phyloP scores from a whole-genome alignment of 163 green algal genomes.

The Prototheca wickerhamii region DNA sequence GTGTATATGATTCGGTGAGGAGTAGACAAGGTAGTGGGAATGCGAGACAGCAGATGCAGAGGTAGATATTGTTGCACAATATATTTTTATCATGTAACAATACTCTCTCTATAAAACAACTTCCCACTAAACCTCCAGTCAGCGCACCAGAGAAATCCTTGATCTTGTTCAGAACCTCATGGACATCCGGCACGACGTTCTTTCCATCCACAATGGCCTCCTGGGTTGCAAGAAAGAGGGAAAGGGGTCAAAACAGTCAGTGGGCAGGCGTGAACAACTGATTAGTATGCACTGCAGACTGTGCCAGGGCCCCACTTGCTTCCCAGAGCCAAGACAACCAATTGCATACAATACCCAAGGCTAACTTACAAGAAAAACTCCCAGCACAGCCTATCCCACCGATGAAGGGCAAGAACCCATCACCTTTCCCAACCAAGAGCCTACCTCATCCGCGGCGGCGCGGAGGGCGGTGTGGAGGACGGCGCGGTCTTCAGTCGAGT shows the following conservation, averaged over 20 bases:
- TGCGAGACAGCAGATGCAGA: neutral
- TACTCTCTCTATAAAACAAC: neutral
- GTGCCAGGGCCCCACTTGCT: no score
- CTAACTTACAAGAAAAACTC: neutral
- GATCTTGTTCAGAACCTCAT: constrained; percentile 97
- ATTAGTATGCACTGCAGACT: no score
- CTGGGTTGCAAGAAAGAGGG: neutral
- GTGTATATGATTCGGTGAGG: neutral
- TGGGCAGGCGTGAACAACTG: neutral
- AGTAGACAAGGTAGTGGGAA: neutral
- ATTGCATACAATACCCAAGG: no score
- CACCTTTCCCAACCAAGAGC: neutral
- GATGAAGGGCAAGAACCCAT: neutral
- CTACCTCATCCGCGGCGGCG: constrained; percentile 51
- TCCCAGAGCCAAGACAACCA: no score
- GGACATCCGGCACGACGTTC: constrained; percentile 92
- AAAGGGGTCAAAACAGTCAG: no score
- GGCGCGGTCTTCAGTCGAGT: constrained; percentile 91
- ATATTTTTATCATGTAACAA: neutral
- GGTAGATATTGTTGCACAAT: neutral
- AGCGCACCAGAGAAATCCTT: constrained; percentile 71
- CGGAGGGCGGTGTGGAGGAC: constrained; percentile 93
- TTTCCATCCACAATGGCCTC: constrained; percentile 51
- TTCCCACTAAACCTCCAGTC: neutral
- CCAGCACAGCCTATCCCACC: neutral